Percentiles rank a stretch among this genome's conserved stretches.
Evolutionary conservation across 1,284 basidiomycete species (phyloP).

Genomic region (Fomitopsis schrenkii): DNA sequence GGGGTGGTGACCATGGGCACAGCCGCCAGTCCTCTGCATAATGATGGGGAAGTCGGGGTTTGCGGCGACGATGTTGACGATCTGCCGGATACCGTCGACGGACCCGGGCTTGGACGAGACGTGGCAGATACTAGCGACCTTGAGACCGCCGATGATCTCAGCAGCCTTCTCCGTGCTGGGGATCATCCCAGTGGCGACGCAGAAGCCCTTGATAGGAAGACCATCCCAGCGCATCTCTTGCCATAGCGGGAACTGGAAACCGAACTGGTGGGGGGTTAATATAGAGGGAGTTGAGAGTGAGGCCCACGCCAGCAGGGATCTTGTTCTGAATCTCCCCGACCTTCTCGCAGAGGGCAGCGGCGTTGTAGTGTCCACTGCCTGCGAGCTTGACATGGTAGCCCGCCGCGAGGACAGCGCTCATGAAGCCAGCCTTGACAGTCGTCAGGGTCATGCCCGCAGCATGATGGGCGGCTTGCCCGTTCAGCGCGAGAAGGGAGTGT

Average conservation of each 20-base stretch:
- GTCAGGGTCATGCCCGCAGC: slow-evolving; percentile 99
- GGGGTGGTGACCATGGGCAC: slow-evolving; percentile 98
- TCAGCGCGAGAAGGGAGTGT: slow-evolving; percentile 94
- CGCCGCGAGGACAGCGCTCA: slow-evolving; percentile 87
- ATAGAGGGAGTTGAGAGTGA: slow-evolving; percentile 94
- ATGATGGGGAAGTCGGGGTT: slow-evolving; percentile 98
- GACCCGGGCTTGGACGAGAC: slow-evolving; percentile 98
- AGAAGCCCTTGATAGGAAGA: slow-evolving; percentile 95
- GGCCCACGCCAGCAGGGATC: slow-evolving; percentile 84
- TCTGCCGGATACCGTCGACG: slow-evolving; percentile 95
- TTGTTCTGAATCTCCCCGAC: slow-evolving; percentile 84
- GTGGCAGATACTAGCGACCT: slow-evolving; percentile 82
- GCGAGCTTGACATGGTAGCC: slow-evolving; percentile 97
- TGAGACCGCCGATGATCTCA: slow-evolving; percentile 50
- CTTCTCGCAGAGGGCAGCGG: slow-evolving; percentile 83
- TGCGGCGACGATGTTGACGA: slow-evolving; percentile 91
- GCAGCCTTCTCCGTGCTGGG: slow-evolving; percentile 89
- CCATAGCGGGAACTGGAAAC: slow-evolving; percentile 97
- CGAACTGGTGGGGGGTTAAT: slow-evolving; percentile 98
- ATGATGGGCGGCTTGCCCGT: slow-evolving; percentile 96
- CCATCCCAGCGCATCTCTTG: slow-evolving; percentile 96
- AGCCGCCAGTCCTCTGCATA: slow-evolving; percentile 98
- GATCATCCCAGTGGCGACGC: slow-evolving; percentile 95
- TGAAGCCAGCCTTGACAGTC: slow-evolving; percentile 91
- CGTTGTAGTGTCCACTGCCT: slow-evolving; percentile 96